Evolutionary conservation across 2,329 filamentous ascomycete genomes (phyloP).

Genomic region (Ploettnerulaceae sp.): DNA sequence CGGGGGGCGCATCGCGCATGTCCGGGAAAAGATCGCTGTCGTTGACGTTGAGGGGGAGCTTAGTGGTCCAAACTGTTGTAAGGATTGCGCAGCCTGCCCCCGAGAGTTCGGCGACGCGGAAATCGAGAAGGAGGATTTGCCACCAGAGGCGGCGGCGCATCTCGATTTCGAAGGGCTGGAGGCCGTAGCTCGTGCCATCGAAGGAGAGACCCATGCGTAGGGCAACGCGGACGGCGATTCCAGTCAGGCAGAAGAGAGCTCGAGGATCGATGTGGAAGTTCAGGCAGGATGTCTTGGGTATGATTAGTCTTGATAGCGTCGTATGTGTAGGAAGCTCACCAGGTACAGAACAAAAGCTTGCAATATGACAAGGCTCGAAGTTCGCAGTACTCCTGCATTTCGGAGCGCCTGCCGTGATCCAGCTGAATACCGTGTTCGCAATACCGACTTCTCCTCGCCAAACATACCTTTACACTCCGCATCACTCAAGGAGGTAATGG

Average conservation of each 20-base stretch:
- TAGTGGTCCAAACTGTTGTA: slow-evolving; percentile 42
- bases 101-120: slow-evolving; percentile 49
- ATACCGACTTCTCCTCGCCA: slow-evolving; percentile 45
- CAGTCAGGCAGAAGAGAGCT: slow-evolving; percentile 45
- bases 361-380: slow-evolving; percentile 58
- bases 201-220: slow-evolving; percentile 46
- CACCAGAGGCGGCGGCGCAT: slow-evolving; percentile 58
- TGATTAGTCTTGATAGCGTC: not conserved
- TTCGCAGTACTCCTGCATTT: slow-evolving; percentile 60
- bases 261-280: slow-evolving; percentile 38
- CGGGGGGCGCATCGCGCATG: slow-evolving; percentile 37
- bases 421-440: slow-evolving; percentile 50
- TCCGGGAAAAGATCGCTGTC: slow-evolving; percentile 46
- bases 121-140: slow-evolving; percentile 58
- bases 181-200: slow-evolving; percentile 35
- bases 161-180: slow-evolving; percentile 49
- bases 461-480: slow-evolving; percentile 48
- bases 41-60: slow-evolving; percentile 48
- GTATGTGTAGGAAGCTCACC: slow-evolving; percentile 43
- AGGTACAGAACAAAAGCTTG: slow-evolving; percentile 66
- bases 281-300: slow-evolving; percentile 27
- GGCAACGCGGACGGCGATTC: slow-evolving; percentile 44
- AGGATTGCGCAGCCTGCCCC: slow-evolving; percentile 44
- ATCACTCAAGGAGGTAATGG: slow-evolving; percentile 53
- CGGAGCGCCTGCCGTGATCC: slow-evolving; percentile 61